Evolutionary conservation across 2,329 filamentous ascomycete genomes (phyloP).

Genomic region (Xylariaceae sp.): DNA sequence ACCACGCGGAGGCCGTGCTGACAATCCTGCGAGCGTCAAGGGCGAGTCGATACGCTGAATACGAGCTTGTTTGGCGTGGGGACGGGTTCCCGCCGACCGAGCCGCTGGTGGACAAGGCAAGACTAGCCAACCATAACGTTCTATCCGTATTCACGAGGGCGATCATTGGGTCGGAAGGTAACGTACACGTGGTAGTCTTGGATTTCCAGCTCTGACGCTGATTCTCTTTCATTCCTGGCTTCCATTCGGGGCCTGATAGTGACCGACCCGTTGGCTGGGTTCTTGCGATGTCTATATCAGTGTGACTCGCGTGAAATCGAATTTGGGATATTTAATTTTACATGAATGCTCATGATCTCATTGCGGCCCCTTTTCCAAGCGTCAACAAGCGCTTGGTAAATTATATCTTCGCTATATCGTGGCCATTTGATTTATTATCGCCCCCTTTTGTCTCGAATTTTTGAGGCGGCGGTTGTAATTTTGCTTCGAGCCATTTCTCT

Average conservation of each 20-base stretch:
- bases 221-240: neutral
- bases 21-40: slow-evolving; percentile 34
- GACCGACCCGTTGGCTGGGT: neutral
- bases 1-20: slow-evolving; percentile 29
- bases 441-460: neutral
- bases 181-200: slow-evolving; percentile 35
- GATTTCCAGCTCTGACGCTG: slow-evolving; percentile 33
- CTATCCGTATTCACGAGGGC: slow-evolving; percentile 36
- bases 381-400: neutral
- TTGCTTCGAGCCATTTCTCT: slow-evolving; percentile 20
- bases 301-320: neutral
- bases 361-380: slow-evolving; percentile 8
- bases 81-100: slow-evolving; percentile 37
- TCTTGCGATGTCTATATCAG: slow-evolving; percentile 3
- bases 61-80: slow-evolving; percentile 37
- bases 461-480: neutral
- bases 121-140: slow-evolving; percentile 35
- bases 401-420: slow-evolving; percentile 19
- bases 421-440: slow-evolving; percentile 14
- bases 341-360: slow-evolving; percentile 17
- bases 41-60: slow-evolving; percentile 30
- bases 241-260: neutral
- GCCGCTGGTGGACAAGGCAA: slow-evolving; percentile 38
- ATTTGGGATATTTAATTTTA: slow-evolving; percentile 11
- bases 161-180: slow-evolving; percentile 3